Evolutionary conservation across 2,329 filamentous ascomycete species (phyloP).

Genomic region (Alternaria alternata): DNA sequence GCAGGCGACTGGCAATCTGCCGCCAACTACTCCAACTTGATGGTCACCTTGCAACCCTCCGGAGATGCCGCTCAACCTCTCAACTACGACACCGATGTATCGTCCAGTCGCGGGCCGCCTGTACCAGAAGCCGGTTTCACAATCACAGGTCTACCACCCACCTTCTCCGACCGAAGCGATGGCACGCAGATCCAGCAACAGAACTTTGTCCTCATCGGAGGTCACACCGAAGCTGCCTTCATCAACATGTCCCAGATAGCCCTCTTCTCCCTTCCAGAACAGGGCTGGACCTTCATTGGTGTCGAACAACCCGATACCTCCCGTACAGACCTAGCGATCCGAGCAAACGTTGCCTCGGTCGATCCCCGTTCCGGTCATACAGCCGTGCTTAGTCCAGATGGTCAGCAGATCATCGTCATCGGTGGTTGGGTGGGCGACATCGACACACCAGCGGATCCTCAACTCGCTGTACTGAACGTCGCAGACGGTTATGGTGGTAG

Average conservation of each 20-base stretch:
- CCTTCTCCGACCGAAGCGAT: conserved; percentile 70
- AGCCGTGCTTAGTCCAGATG: conserved; percentile 80
- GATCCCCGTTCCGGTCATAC: conserved; percentile 91
- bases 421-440: conserved; percentile 94
- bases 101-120: conserved; percentile 67
- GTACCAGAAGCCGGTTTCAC: conserved; percentile 87
- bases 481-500: conserved; percentile 73
- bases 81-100: conserved; percentile 58
- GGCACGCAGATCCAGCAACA: conserved; percentile 74
- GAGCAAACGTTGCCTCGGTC: conserved; percentile 59
- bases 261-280: conserved; percentile 84
- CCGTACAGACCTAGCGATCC: conserved; percentile 65
- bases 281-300: conserved; percentile 82
- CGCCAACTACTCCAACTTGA: conserved; percentile 81
- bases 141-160: conserved; percentile 75
- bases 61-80: conserved; percentile 47
- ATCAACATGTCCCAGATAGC: conserved; percentile 94
- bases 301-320: conserved; percentile 60
- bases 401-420: conserved; percentile 76
- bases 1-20: conserved; percentile 68
- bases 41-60: conserved; percentile 70
- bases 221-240: conserved; percentile 83
- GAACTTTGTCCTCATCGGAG: conserved; percentile 82
- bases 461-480: conserved; percentile 79
- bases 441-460: conserved; percentile 77